These are phyloP conservation scores for Hymenoscyphus fructigenus DNA, from an alignment of 2,329 filamentous ascomycete genomes.

Conservation along the genomic window DNA sequence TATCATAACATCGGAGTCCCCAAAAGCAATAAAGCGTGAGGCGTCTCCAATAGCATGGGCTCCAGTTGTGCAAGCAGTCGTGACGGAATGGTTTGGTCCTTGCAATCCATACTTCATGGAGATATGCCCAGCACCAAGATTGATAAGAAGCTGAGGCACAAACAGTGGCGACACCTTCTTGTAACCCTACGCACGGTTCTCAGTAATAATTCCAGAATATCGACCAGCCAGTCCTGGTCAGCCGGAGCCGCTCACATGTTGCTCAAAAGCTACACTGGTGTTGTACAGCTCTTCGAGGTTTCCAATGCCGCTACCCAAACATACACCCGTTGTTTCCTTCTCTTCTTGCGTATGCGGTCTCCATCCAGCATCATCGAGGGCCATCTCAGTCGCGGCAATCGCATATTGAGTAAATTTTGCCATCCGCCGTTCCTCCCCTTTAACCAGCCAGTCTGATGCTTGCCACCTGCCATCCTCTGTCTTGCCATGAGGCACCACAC, in stretches of 20 bases:
- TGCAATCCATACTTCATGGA: slow-evolving; percentile 89
- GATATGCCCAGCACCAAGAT: slow-evolving; percentile 90
- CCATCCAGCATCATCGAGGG: slow-evolving; percentile 81
- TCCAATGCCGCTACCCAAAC: slow-evolving; percentile 91
- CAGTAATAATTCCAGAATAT: slow-evolving; percentile 20
- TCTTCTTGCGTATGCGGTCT: slow-evolving; percentile 50
- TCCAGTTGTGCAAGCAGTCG: slow-evolving; percentile 94
- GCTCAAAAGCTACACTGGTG: slow-evolving; percentile 74
- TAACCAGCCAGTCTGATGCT: slow-evolving; percentile 53
- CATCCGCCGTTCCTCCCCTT: slow-evolving; percentile 69
- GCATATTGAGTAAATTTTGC: slow-evolving; percentile 92
- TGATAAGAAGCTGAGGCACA: slow-evolving; percentile 89
- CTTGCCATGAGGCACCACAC: slow-evolving; percentile 66
- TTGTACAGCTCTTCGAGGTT: slow-evolving; percentile 89
- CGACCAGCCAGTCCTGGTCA: slow-evolving; percentile 4
- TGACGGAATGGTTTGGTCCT: slow-evolving; percentile 89
- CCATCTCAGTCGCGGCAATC: slow-evolving; percentile 81
- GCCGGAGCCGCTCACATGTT: slow-evolving; percentile 52
- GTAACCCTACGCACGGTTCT: slow-evolving; percentile 64
- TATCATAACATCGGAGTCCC: slow-evolving; percentile 92
- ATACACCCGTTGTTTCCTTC: slow-evolving; percentile 79
- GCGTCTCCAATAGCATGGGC: slow-evolving; percentile 94
- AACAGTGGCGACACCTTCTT: slow-evolving; percentile 91
- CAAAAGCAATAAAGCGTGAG: slow-evolving; percentile 84
- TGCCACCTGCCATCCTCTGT: slow-evolving; percentile 48